Percentiles rank a stretch among this genome's conserved stretches.
phyloP scores from a whole-genome alignment of 495 filamentous ascomycete species.

The Penicillium paxilli region DNA sequence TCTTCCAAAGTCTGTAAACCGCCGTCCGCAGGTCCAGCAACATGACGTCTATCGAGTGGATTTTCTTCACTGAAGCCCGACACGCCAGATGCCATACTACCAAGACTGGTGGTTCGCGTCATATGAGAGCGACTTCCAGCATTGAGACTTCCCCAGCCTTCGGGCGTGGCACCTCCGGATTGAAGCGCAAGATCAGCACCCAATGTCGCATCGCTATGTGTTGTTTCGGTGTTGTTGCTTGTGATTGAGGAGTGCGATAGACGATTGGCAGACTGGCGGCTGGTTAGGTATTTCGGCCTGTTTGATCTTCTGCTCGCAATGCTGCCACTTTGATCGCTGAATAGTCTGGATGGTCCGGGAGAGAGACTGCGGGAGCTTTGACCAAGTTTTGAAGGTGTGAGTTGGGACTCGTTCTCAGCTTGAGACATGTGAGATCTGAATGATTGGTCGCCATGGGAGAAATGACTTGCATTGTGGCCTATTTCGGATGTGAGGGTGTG shows the following conservation, averaged over 20 bases:
- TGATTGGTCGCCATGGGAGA: slow-evolving; percentile 28
- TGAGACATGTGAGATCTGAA: slow-evolving; percentile 22
- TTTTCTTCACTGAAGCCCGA: slow-evolving; percentile 71
- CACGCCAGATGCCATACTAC: slow-evolving; percentile 91
- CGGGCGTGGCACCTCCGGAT: slow-evolving; percentile 74
- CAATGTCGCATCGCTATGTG: slow-evolving; percentile 67
- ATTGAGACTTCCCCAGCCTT: slow-evolving; percentile 48
- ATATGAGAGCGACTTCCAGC: slow-evolving; percentile 51
- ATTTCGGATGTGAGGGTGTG: slow-evolving; percentile 21
- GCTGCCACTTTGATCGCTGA: slow-evolving; percentile 32
- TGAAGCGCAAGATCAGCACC: slow-evolving; percentile 87
- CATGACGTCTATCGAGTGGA: slow-evolving; percentile 38
- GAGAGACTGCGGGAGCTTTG: slow-evolving; percentile 32
- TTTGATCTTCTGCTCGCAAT: slow-evolving; percentile 36
- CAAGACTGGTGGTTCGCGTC: slow-evolving; percentile 81
- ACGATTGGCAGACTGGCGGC: slow-evolving; percentile 72
- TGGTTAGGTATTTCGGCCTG: slow-evolving; percentile 71
- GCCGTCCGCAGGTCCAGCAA: slow-evolving; percentile 45
- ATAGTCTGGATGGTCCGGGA: slow-evolving; percentile 36
- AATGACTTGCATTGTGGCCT: slow-evolving; percentile 15
- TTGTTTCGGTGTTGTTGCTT: slow-evolving; percentile 59
- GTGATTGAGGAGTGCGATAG: slow-evolving; percentile 74
- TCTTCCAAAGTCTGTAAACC: slow-evolving; percentile 66
- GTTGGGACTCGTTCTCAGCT: slow-evolving; percentile 30
- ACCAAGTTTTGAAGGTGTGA: slow-evolving; percentile 31